Conservation (phyloP, 1,284 basidiomycete species). For the Bondarzewia mesenterica region DNA sequence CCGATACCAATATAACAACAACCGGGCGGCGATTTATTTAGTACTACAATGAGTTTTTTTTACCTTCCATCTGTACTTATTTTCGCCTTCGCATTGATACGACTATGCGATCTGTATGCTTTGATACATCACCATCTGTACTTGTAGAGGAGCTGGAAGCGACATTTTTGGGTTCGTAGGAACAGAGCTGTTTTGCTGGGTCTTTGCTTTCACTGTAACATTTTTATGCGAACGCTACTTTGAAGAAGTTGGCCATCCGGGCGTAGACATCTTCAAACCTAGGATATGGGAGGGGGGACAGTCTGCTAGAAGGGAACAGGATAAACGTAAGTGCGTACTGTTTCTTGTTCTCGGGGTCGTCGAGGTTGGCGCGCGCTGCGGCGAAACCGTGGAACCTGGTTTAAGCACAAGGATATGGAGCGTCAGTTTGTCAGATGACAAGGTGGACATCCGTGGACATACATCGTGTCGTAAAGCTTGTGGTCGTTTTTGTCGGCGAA, state of each 20-base stretch:
- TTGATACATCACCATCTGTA: no score
- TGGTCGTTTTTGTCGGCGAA: constrained; percentile 46
- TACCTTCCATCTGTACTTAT: no score
- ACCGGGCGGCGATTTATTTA: no score
- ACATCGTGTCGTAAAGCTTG: constrained; percentile 49
- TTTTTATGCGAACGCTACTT: constrained; percentile 7
- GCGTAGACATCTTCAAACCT: constrained; percentile 58
- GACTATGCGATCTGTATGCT: no score
- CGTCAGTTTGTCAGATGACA: neutral
- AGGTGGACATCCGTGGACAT: neutral
- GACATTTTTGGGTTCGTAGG: no score
- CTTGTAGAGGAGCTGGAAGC: no score
- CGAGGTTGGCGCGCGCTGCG: constrained; percentile 59
- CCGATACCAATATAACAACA: no score
- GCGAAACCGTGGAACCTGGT: constrained; percentile 65
- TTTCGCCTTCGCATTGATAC: no score
- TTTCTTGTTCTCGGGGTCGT: constrained; percentile 54
- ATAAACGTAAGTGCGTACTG: constrained; percentile 31
- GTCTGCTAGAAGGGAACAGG: neutral
- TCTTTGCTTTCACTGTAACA: no score
- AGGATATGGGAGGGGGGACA: constrained; percentile 3
- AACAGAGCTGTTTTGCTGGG: no score
- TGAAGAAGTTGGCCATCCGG: constrained; percentile 44
- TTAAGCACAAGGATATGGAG: constrained; percentile 5
- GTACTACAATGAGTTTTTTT: no score